Base-by-base conservation (phyloP, 2,329 filamentous ascomycete species). In the Colletotrichum orbiculare region DNA sequence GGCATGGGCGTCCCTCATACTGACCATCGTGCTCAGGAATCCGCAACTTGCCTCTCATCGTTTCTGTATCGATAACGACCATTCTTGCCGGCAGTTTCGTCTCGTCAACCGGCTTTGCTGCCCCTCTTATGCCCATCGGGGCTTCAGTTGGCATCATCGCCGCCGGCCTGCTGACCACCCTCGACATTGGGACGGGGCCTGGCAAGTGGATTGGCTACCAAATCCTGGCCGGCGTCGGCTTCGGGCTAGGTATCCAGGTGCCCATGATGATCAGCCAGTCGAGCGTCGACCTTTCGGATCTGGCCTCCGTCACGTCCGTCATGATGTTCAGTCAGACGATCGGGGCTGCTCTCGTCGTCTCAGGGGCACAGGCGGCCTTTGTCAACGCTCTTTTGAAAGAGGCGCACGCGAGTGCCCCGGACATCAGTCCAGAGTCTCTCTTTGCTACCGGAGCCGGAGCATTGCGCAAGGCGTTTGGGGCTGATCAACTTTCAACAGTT, bases 201-300 rank as follows among this genome's bases (percentile, higher is more conserved):
- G 75, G 69, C 8, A 72, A 73, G 45, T 83, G 81, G 80, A 77
- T 83, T 11, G 80, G 80, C 4, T 83, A 80, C 64, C 81, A 84
- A 69, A 72, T 83, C 12, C 69, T 84, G 2, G 74, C 71, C n/a
- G 82, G 82, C 13, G 59, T 79, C 6, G 80, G 76, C 2, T 74
- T 73, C 15, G 81, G 81, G 4, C 66, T 71, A 1, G 75, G 69
- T 4, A 72, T 77, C 42, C 78, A 83, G 65, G 71, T 82, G 2
- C 80, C 81, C 6, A 25, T 83, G 64, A 78, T 81, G 35, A 74
- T 77, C 33, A 75, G 75, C 6, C 79, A 82, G 58, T 72, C 68
- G 10, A 72, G 68, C 4, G 67, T 69, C 11, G 47, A 63, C n/a
- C 57, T 71, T 0, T 68, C 73, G 11, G 75, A 77, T 35, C 25